These are phyloP conservation scores for Leavenworthia alabamica DNA, from an alignment of 345 rosid genomes.

Conservation along the genomic window DNA sequence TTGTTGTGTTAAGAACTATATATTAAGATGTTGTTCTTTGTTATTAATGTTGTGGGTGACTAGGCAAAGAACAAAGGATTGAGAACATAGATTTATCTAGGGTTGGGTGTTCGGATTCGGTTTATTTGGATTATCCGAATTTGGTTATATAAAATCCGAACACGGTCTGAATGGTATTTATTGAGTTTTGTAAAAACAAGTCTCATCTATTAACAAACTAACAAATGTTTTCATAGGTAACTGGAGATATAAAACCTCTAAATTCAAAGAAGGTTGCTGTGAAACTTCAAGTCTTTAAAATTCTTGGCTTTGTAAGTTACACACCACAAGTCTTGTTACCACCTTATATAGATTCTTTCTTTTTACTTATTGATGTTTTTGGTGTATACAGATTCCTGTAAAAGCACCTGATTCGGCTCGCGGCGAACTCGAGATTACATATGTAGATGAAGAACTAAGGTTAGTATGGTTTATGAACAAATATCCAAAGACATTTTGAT, in stretches of 20 bases:
- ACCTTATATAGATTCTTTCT: background rate
- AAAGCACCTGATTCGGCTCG: slow-evolving; percentile 60
- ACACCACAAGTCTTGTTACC: background rate
- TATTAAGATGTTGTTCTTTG: too few relatives aligned
- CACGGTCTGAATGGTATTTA: too few relatives aligned
- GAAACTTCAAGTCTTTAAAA: slow-evolving; percentile 68
- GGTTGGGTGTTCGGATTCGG: too few relatives aligned
- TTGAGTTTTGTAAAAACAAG: too few relatives aligned
- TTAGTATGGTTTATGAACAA: slow-evolving; percentile 20
- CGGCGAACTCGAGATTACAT: slow-evolving; percentile 57
- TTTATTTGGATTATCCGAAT: too few relatives aligned
- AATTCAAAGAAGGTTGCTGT: slow-evolving; percentile 76
- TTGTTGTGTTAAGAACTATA: background rate
- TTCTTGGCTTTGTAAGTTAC: slow-evolving; percentile 62
- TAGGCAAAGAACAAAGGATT: too few relatives aligned
- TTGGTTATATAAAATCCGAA: too few relatives aligned
- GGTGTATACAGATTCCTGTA: slow-evolving; percentile 40
- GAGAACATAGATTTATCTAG: too few relatives aligned
- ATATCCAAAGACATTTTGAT: background rate
- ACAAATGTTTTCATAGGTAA: slow-evolving; percentile 46
- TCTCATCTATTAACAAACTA: background rate
- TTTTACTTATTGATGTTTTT: background rate
- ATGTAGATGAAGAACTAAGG: slow-evolving; percentile 55
- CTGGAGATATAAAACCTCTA: slow-evolving; percentile 77
- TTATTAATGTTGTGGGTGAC: too few relatives aligned